Evolutionary conservation across 176 grass and related monocot species (phyloP).

Genomic region (Avena eriantha): DNA sequence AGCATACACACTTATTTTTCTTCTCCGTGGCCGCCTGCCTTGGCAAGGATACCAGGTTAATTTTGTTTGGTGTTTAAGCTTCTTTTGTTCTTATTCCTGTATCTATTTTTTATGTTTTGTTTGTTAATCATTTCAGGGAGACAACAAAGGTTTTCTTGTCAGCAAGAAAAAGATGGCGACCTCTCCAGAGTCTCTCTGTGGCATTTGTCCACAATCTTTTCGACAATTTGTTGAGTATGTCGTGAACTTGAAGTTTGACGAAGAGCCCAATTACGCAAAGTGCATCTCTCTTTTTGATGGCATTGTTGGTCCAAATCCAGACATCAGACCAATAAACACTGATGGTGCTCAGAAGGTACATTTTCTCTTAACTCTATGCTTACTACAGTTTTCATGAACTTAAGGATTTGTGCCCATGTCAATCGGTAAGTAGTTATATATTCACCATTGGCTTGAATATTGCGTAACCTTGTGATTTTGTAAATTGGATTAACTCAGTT

Average conservation of each 20-base stretch:
- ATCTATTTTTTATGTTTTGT: slow-evolving; percentile 11
- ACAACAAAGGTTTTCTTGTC: slow-evolving; percentile 97
- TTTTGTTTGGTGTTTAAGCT: slow-evolving; percentile 30
- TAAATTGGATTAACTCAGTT: slow-evolving; percentile 14
- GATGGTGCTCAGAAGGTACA: slow-evolving; percentile 96
- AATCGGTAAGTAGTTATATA: neutral
- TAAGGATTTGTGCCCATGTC: slow-evolving; percentile 19
- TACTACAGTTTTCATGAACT: slow-evolving; percentile 26
- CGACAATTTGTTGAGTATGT: slow-evolving; percentile 94
- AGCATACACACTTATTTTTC: slow-evolving; percentile 95
- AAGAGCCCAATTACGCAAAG: slow-evolving; percentile 91
- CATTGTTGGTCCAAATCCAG: slow-evolving; percentile 92
- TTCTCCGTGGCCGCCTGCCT: slow-evolving; percentile 90
- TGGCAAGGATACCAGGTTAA: slow-evolving; percentile 96
- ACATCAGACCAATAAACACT: slow-evolving; percentile 86
- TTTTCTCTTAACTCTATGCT: neutral
- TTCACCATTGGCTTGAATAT: slow-evolving; percentile 2
- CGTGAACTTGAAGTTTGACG: slow-evolving; percentile 94
- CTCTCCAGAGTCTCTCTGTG: slow-evolving; percentile 87
- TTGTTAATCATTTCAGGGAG: slow-evolving; percentile 65
- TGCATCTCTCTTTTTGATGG: slow-evolving; percentile 96
- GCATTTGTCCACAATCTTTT: slow-evolving; percentile 85
- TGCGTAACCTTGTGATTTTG: slow-evolving; percentile 18
- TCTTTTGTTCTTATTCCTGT: slow-evolving; percentile 36
- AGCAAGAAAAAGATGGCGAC: slow-evolving; percentile 97